Evolutionary conservation across 345 rosid genomes (phyloP).

Genomic region (Eucalyptus lansdowneana): DNA sequence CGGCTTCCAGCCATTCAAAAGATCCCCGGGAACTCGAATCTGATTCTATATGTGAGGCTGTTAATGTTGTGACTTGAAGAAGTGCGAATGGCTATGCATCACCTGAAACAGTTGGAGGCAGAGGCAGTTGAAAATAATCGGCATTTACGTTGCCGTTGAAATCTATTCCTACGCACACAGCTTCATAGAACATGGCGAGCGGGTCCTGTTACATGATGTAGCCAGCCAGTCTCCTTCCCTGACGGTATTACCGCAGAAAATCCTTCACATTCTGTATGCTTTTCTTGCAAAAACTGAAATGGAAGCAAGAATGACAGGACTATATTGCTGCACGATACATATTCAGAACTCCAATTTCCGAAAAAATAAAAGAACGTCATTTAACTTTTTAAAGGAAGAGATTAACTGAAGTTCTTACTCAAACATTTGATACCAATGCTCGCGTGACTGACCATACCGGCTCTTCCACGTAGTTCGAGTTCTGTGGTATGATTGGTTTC

Average conservation of each 20-base stretch:
- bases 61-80: neutral
- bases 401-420: slow-evolving; percentile 17
- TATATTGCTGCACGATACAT: neutral
- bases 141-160: neutral
- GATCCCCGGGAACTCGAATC: neutral
- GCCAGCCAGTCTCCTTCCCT: slow-evolving; percentile 15
- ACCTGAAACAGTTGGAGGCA: slow-evolving; percentile 4
- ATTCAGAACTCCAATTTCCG: neutral
- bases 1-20: neutral
- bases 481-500: neutral
- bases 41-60: neutral
- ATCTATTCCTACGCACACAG: slow-evolving; percentile 19
- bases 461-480: slow-evolving; percentile 47
- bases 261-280: slow-evolving; percentile 23
- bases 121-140: neutral
- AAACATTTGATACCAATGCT: slow-evolving; percentile 11
- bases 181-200: slow-evolving; percentile 28
- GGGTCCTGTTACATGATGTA: slow-evolving; percentile 28
- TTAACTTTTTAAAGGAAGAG: neutral
- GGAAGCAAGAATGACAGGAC: neutral
- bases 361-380: neutral
- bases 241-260: slow-evolving; percentile 18
- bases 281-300: slow-evolving; percentile 17
- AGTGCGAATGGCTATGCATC: neutral
- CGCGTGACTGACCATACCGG: slow-evolving; percentile 30